Base-by-base conservation (phyloP, 2,329 filamentous ascomycete genomes). In the Calonectria pseudoturangicola region DNA sequence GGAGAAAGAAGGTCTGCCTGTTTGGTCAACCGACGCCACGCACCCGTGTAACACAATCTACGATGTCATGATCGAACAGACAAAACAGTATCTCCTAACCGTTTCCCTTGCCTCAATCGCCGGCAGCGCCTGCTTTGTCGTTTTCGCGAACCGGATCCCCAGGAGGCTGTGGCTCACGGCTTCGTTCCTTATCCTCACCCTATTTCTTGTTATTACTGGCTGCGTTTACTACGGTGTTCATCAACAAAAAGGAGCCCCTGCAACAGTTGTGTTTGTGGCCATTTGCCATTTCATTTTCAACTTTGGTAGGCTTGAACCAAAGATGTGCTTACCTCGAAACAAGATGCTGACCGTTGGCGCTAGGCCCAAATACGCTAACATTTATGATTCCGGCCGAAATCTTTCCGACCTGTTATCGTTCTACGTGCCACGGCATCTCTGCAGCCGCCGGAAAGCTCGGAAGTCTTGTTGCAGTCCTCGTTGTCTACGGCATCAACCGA, bases 301-400 rank as follows among this genome's bases (percentile, higher is more conserved):
- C 74, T 88, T 90, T 80, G 88, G 87, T 88, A 76, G 64, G 84
- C 62, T 43, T 43, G 47, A 10, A 21, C 41, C 9, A 7, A 2
- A 66, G 51, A 33, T 33, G 33, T 60, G 28, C 15, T 63, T 48
- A 51, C 68, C 64, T 1, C 9, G n/a, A 7, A 62, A 3, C 41
- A 45, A 1, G n/a, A 21, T 43, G 66, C 76, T 79, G 45, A 77
- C 64, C 15, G 12, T 21, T 30, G 15, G 25, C 21, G 4, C 63
- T 15, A 88, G 88, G 90, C 13, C 90, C 90, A 50, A 92, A 92
- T 76, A 90, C 89, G 0, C 87, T 92, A 13, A 92, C 90, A 0
- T 92, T 93, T 77, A 89, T 92, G 67, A 88, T 93, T 18, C 90
- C 91, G 1, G 91, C 90, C 50, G 91, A 93, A 79, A 88, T 92